Percentiles rank a stretch among this genome's conserved stretches.
These are phyloP conservation scores for Amanita subjunquillea DNA, from an alignment of 768 basidiomycete species.

Conservation along the genomic window DNA sequence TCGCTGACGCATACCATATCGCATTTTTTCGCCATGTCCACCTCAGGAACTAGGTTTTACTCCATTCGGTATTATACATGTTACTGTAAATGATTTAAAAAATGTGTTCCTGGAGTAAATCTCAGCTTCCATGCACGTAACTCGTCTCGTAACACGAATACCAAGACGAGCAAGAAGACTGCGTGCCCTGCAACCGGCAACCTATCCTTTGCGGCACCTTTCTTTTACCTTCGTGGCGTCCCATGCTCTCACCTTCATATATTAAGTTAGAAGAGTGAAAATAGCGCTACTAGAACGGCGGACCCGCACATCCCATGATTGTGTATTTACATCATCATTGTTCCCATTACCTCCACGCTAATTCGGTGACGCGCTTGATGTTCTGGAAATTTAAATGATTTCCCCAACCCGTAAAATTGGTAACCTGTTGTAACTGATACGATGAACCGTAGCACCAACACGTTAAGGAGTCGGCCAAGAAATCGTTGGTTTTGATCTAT, in stretches of 20 bases:
- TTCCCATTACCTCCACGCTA: background rate
- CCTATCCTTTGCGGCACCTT: background rate
- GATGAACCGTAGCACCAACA: background rate
- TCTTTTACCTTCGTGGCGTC: constrained; percentile 2
- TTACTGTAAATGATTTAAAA: background rate
- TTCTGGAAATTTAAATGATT: background rate
- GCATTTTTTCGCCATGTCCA: background rate
- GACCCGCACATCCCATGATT: background rate
- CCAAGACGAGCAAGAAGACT: background rate
- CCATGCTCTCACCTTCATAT: constrained; percentile 1
- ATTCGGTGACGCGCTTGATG: background rate
- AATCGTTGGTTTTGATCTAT: background rate
- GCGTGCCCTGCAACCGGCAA: background rate
- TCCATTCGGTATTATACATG: constrained; percentile 5
- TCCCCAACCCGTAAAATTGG: background rate
- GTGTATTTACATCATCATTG: background rate
- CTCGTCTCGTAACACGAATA: background rate
- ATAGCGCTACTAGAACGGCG: background rate
- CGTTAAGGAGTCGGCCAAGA: background rate
- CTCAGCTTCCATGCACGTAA: background rate
- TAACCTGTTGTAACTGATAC: background rate
- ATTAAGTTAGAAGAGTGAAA: background rate
- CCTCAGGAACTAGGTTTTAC: constrained; percentile 2
- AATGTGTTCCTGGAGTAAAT: constrained; percentile 1
- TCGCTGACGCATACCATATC: background rate